These are phyloP conservation scores for Boletus reticulatus DNA, from an alignment of 768 basidiomycete genomes.

Conservation along the genomic window DNA sequence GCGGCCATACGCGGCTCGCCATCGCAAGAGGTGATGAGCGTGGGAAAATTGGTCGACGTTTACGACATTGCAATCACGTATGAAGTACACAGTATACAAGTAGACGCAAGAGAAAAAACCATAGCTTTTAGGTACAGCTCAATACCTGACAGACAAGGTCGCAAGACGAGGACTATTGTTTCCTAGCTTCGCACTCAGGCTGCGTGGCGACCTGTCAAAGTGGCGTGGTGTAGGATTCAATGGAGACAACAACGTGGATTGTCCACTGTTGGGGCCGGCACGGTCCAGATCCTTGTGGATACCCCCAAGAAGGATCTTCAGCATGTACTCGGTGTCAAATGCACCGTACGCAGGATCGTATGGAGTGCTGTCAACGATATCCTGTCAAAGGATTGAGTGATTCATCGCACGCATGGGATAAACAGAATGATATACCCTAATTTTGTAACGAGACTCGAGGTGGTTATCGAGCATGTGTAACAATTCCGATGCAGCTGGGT, in stretches of 20 bases:
- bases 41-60: conserved; percentile 10
- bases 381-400: conserved; percentile 24
- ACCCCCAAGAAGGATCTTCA: conserved; percentile 33
- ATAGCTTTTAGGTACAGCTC: background rate
- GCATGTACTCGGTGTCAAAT: conserved; percentile 35
- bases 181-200: conserved; percentile 7
- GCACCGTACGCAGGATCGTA: conserved; percentile 31
- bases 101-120: background rate
- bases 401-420: background rate
- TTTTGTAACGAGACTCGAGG: conserved; percentile 30
- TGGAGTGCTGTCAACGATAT: conserved; percentile 48
- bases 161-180: conserved; percentile 11
- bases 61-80: no score
- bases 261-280: conserved; percentile 1
- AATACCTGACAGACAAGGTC: conserved; percentile 14
- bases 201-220: conserved; percentile 14
- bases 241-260: conserved; percentile 11
- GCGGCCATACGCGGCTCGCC: conserved; percentile 23
- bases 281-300: conserved; percentile 19
- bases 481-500: conserved; percentile 36
- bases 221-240: background rate
- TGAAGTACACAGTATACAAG: background rate
- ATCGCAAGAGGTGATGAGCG: conserved; percentile 21
- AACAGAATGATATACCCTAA: conserved; percentile 21
- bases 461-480: conserved; percentile 41